Evolutionary conservation across 345 rosid species (phyloP).

Genomic region (Eucalyptus curtisii): DNA sequence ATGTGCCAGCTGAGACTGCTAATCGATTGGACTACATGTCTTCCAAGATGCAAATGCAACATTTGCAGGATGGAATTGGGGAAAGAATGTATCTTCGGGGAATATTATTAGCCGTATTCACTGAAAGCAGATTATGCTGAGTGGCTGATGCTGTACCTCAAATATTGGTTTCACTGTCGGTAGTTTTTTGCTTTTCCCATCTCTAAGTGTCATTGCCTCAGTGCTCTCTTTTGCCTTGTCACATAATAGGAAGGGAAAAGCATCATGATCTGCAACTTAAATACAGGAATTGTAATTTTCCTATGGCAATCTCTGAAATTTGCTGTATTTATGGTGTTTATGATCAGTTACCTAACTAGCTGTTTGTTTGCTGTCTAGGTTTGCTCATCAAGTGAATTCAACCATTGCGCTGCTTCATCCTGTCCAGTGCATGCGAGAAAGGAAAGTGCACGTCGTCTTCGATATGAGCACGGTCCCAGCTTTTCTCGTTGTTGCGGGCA

Average conservation of each 20-base stretch:
- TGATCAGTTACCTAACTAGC: not conserved
- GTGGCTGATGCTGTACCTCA: not conserved
- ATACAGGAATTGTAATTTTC: not conserved
- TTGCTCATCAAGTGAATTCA: constrained; percentile 68
- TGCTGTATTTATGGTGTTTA: not conserved
- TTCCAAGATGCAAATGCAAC: not conserved
- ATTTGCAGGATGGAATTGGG: not conserved
- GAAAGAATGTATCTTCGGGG: not conserved
- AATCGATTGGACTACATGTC: not conserved
- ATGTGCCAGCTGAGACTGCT: not conserved
- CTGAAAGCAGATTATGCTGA: not conserved
- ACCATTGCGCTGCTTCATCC: constrained; percentile 72
- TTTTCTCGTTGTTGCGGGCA: constrained; percentile 42
- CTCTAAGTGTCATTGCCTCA: not conserved
- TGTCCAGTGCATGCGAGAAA: constrained; percentile 73
- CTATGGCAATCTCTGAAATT: not conserved
- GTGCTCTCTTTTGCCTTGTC: not conserved
- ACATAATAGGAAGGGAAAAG: not conserved
- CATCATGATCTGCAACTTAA: not conserved
- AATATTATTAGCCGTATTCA: not conserved
- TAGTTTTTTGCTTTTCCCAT: not conserved
- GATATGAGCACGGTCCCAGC: constrained; percentile 89
- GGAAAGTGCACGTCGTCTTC: constrained; percentile 61
- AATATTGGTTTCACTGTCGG: not conserved
- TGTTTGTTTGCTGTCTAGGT: constrained; percentile 24